Base-by-base conservation (phyloP, 306 rosid genomes). In the Prunus davidiana region DNA sequence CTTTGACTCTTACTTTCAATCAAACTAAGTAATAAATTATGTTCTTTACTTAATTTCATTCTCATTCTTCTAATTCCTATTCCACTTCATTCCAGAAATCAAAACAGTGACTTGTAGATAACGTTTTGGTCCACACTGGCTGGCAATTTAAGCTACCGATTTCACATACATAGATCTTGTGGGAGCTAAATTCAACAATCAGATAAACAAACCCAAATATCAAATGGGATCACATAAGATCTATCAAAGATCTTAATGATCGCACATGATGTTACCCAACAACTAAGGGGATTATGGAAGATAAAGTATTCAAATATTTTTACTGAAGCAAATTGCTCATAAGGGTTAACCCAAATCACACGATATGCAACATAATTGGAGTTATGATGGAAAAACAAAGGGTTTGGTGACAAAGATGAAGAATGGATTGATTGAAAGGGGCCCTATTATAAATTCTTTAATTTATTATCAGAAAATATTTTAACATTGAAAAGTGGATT, bases 191-290 rank as follows among this genome's bases (percentile, higher is more conserved):
- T 22, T 64, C 72, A 79, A 64, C 64, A 38, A 50, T 32, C 13
- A 18, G 57, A 28, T 70, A 50, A 77, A 62, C 25, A 20, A 76
- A 67, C 67, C 41, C 14, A 57, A 78, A 62, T 2, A 30, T 50
- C 65, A 66, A 65, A 45, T 55, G 80, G 38, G 2, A 20, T 45
- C 66, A 20, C 67, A 55, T 55, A 28, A 45, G 72, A 79, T 65
- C 63, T 22, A 41, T 34, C 25, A 41, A 20, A 43, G 4, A n/a
- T 30, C 12, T 22, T 19, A 72, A 79, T 72, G 72, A 71, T 25
- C 55, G 34, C 28, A 45, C 47, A 56, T 69, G 60, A 46, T 16
- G 18, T 69, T 27, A 12, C 67, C 55, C 78, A 64, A 64, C 52
- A 24, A 54, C 67, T 12, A 24, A 24, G 22, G 55, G 2, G 24